Conservation (phyloP, 352 stramenopile genomes). For the Globisporangium orthogonon region DNA sequence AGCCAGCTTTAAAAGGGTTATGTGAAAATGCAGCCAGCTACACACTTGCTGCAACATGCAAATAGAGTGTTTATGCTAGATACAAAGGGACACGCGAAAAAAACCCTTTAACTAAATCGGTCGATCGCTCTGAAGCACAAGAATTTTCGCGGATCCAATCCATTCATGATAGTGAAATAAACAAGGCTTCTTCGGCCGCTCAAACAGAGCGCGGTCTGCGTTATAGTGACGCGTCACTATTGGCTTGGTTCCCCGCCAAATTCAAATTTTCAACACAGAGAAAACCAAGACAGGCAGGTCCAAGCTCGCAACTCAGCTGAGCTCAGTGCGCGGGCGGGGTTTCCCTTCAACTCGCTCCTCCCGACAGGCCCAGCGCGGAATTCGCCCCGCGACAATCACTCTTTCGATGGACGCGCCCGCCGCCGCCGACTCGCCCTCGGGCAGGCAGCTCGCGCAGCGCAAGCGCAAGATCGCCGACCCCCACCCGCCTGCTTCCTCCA, state of each 20-base stretch:
- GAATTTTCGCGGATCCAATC: slow-evolving; percentile 14
- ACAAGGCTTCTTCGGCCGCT: not conserved
- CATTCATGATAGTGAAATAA: slow-evolving; percentile 3
- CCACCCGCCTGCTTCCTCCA: not conserved
- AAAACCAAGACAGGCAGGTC: not conserved
- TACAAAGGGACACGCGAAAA: not conserved
- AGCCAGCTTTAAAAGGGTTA: not conserved
- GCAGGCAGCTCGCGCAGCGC: slow-evolving; percentile 8
- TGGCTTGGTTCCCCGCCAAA: not conserved
- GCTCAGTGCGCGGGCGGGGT: not conserved
- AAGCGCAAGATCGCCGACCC: slow-evolving; percentile 33
- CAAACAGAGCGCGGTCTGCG: not conserved
- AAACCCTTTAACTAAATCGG: not conserved
- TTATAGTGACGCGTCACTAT: not conserved
- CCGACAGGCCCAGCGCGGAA: slow-evolving; percentile 14
- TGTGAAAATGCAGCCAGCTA: too few relatives aligned
- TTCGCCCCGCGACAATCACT: slow-evolving; percentile 3
- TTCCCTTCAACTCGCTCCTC: slow-evolving; percentile 10
- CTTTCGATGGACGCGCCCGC: slow-evolving; percentile 6
- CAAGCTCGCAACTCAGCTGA: not conserved
- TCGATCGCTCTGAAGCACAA: slow-evolving; percentile 10
- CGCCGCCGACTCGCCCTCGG: slow-evolving; percentile 9
- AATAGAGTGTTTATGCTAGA: not conserved
- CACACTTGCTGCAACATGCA: not conserved
- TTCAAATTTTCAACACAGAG: slow-evolving; percentile 14